These are phyloP conservation scores for Cryphonectria naterciae DNA, from an alignment of 2,329 filamentous ascomycete species.

Conservation along the genomic window DNA sequence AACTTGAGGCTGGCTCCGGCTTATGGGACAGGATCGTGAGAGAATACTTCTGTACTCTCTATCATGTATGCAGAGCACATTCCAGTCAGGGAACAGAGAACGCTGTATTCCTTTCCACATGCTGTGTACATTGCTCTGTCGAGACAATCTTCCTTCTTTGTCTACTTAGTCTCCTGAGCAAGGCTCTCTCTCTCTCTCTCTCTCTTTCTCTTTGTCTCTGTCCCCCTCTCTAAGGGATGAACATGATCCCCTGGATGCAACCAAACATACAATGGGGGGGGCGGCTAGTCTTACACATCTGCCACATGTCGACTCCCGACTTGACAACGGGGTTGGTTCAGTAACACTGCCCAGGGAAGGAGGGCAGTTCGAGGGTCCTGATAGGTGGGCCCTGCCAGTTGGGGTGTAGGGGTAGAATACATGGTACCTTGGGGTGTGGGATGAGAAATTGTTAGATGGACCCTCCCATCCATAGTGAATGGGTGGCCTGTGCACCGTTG, in stretches of 20 bases:
- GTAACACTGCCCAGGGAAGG: too few species aligned
- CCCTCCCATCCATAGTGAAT: background rate
- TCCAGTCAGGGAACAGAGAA: too few species aligned
- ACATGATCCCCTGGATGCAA: too few species aligned
- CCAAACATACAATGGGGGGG: background rate
- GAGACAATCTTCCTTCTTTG: too few species aligned
- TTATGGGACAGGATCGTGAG: background rate
- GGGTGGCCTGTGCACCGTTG: slow-evolving; percentile 6
- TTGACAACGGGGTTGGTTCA: background rate
- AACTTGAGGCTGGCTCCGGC: background rate
- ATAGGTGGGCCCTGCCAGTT: background rate
- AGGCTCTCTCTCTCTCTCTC: too few species aligned
- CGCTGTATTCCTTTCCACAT: too few species aligned
- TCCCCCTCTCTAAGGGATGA: too few species aligned
- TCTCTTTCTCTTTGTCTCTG: too few species aligned
- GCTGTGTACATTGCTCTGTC: too few species aligned
- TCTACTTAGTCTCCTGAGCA: too few species aligned
- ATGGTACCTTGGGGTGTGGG: background rate
- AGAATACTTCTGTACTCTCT: too few species aligned
- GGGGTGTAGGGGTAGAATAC: background rate
- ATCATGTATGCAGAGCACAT: too few species aligned
- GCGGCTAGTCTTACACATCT: slow-evolving; percentile 3
- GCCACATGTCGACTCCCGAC: slow-evolving; percentile 7
- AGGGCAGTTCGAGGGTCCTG: background rate
- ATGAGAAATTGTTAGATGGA: background rate